phyloP scores from a whole-genome alignment of 1,139 yeast genomes.

The Blastobotrys raffinosifermentans region DNA sequence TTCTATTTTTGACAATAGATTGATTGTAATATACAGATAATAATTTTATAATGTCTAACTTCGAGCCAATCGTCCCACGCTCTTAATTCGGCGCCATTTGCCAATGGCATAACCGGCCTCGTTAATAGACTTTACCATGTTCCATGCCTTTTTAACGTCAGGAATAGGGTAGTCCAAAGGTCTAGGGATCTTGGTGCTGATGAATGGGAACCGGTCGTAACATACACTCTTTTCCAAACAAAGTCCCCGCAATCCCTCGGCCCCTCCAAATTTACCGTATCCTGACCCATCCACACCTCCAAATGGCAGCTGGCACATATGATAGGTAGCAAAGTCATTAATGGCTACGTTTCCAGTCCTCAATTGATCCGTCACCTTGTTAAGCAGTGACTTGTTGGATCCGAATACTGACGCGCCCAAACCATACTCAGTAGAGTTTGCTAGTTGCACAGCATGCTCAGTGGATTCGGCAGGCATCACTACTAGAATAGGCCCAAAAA shows the following conservation, averaged over 20 bases:
- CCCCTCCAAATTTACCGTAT: slow-evolving; percentile 95
- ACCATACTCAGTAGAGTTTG: slow-evolving; percentile 86
- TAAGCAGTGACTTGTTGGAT: slow-evolving; percentile 45
- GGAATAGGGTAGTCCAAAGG: slow-evolving; percentile 88
- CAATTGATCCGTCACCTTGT: slow-evolving; percentile 55
- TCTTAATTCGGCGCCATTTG: slow-evolving; percentile 58
- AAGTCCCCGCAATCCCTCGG: slow-evolving; percentile 86
- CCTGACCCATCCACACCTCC: slow-evolving; percentile 94
- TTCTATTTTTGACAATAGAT: neutral
- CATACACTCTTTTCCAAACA: slow-evolving; percentile 84
- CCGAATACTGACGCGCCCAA: slow-evolving; percentile 91
- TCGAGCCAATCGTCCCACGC: slow-evolving; percentile 44
- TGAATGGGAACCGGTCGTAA: slow-evolving; percentile 70
- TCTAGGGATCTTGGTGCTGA: slow-evolving; percentile 74
- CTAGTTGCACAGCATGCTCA: slow-evolving; percentile 67
- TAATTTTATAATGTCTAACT: neutral
- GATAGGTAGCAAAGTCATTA: slow-evolving; percentile 93
- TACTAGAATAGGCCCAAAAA: slow-evolving; percentile 85
- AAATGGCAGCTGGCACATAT: slow-evolving; percentile 92
- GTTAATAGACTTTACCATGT: slow-evolving; percentile 72
- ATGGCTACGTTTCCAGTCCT: slow-evolving; percentile 90
- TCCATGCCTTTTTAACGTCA: slow-evolving; percentile 80
- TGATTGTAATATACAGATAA: neutral
- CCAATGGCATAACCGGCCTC: slow-evolving; percentile 77
- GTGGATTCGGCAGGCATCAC: slow-evolving; percentile 63